Percentiles rank a stretch among this genome's conserved stretches.
Evolutionary conservation across 73 alveolate species (phyloP).

Genomic region (Paramecium primaurelia): DNA sequence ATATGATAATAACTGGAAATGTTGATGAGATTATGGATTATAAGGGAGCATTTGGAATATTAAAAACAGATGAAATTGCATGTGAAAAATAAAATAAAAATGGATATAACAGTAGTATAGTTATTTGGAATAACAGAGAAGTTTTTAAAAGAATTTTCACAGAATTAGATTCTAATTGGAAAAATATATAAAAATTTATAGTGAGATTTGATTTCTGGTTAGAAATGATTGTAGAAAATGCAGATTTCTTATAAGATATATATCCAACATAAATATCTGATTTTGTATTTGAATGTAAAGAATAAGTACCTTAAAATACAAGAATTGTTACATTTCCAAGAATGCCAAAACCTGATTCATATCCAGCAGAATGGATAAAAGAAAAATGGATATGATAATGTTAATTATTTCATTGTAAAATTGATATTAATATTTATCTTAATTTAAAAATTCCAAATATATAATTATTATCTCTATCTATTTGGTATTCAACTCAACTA

Average conservation of each 20-base stretch:
- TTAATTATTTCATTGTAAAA: not conserved
- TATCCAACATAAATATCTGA: conserved; percentile 65
- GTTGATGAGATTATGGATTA: conserved; percentile 58
- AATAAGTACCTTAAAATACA: conserved; percentile 74
- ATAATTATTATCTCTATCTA: too few species aligned
- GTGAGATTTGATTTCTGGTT: conserved; percentile 76
- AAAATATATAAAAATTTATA: conserved; percentile 55
- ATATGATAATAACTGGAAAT: conserved; percentile 76
- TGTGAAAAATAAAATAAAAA: conserved; percentile 70
- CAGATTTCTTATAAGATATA: conserved; percentile 64
- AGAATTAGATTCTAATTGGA: conserved; percentile 56
- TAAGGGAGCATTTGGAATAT: conserved; percentile 70
- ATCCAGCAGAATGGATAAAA: conserved; percentile 70
- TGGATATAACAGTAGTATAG: conserved; percentile 74
- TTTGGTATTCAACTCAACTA: too few species aligned
- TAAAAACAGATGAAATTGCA: conserved; percentile 69
- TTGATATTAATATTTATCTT: too few species aligned
- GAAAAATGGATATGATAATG: conserved; percentile 60
- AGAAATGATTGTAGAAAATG: conserved; percentile 72
- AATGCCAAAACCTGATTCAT: conserved; percentile 83
- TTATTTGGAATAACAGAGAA: conserved; percentile 63
- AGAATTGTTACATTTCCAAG: conserved; percentile 80
- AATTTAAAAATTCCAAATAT: not conserved
- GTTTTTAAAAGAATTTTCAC: conserved; percentile 63
- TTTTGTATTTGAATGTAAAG: conserved; percentile 66